Conservation (phyloP, 2,329 filamentous ascomycete genomes). For the Ascochyta fabae region DNA sequence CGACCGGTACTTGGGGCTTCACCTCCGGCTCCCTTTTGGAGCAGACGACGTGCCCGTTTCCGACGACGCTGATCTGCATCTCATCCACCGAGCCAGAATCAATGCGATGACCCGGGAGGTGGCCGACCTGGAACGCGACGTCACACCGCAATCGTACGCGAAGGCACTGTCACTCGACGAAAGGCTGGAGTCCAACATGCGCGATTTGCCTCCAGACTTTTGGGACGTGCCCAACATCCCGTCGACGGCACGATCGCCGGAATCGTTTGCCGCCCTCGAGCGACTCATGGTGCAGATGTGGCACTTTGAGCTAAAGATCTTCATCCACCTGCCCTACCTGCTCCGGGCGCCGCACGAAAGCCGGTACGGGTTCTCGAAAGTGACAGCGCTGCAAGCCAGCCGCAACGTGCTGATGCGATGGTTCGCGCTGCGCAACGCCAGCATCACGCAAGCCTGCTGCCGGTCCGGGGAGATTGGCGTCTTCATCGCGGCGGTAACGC, state of each 20-base stretch:
- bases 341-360: slow-evolving; percentile 39
- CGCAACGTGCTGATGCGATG: slow-evolving; percentile 47
- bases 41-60: slow-evolving; percentile 41
- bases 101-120: slow-evolving; percentile 32
- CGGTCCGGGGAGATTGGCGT: slow-evolving; percentile 43
- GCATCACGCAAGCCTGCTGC: slow-evolving; percentile 45
- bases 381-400: slow-evolving; percentile 43
- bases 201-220: slow-evolving; percentile 39
- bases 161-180: slow-evolving; percentile 43
- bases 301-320: slow-evolving; percentile 47
- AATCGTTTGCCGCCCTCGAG: slow-evolving; percentile 36
- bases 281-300: slow-evolving; percentile 44
- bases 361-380: slow-evolving; percentile 44
- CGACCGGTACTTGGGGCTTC: slow-evolving; percentile 43
- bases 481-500: slow-evolving; percentile 46
- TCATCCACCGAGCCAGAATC: slow-evolving; percentile 35
- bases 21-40: slow-evolving; percentile 45
- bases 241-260: slow-evolving; percentile 39
- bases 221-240: slow-evolving; percentile 48
- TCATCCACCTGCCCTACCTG: slow-evolving; percentile 45
- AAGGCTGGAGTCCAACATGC: slow-evolving; percentile 40
- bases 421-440: slow-evolving; percentile 45
- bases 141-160: slow-evolving; percentile 42
- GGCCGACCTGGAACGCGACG: slow-evolving; percentile 37
- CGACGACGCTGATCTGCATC: slow-evolving; percentile 25